phyloP scores from a whole-genome alignment of 106 monocot species.

The Agapanthus africanus region DNA sequence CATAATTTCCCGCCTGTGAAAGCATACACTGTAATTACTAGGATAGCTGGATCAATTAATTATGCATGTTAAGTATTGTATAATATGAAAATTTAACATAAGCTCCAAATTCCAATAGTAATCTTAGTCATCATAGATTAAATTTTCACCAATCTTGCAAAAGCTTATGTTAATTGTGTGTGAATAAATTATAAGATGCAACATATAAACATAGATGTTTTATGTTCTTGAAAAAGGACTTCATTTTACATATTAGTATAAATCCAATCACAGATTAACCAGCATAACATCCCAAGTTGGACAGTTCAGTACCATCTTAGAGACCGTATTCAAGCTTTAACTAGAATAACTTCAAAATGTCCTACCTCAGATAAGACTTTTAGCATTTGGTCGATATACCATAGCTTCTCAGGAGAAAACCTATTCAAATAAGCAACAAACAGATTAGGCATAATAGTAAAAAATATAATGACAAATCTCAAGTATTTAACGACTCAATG shows the following conservation, averaged over 20 bases:
- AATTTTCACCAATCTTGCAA: neutral
- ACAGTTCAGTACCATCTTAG: neutral
- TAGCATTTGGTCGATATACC: slow-evolving; percentile 97
- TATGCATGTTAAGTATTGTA: neutral
- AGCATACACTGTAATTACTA: slow-evolving; percentile 3
- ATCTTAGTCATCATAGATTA: neutral
- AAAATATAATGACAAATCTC: neutral
- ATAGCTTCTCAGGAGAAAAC: slow-evolving; percentile 83
- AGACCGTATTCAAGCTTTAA: no score
- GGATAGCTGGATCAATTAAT: neutral
- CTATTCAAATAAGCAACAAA: slow-evolving; percentile 18
- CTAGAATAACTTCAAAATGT: no score
- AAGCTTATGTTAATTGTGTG: neutral
- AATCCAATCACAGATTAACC: neutral
- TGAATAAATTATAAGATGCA: neutral
- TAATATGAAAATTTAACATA: neutral
- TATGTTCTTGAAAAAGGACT: no score
- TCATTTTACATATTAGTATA: neutral
- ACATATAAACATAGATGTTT: neutral
- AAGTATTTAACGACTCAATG: neutral
- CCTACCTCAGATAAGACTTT: slow-evolving; percentile 88
- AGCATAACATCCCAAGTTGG: neutral
- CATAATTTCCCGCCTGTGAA: slow-evolving; percentile 23
- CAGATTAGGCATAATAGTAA: neutral
- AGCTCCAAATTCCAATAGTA: neutral